Evolutionary conservation across 2,329 filamentous ascomycete genomes (phyloP), one percentile per base, ranked within the genome.

Genomic region (Fusarium sp.): DNA sequence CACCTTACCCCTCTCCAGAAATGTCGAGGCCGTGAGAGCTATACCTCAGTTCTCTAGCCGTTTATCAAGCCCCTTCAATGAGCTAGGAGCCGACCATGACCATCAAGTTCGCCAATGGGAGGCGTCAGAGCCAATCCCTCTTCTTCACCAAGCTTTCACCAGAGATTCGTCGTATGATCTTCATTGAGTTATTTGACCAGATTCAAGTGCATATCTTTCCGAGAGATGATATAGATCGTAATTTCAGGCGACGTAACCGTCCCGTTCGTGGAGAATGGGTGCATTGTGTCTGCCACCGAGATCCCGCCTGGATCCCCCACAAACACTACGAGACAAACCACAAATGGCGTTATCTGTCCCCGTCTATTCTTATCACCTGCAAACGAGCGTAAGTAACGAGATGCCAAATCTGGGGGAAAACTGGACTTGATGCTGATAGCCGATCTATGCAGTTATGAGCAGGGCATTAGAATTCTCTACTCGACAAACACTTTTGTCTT

Each of bases 381-480:
- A 66, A 66, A n/a, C 55, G 26, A 42, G 34, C 40, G 45, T 66
- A 40, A 44, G 50, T 40, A 28, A 28, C 26, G 7, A 28, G 7
- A 28, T 28, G 26, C 7, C 26, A 28, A 10, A 28, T 8, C 18
- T 22, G 14, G 7, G n/a, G 10, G 2, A 7, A 26, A 11, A 33
- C 11, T 18, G 17, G 8, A 5, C n/a, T 17, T 44, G 4, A 14
- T 26, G 10, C 39, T 45, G 10, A 45, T 9, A 6, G 20, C 3
- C 14, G 22, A 7, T 13, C 6, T 20, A 13, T 5, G 7, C 14
- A 53, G 61, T 24, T 56, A 26, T 13, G 45, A 60, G 20, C 49
- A 56, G 34, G 42, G 40, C 1, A 10, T 48, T 1, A 11, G 17
- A 3, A 31, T 66, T 15, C 38, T 66, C 15, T 54, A 56, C 14